Percentiles rank a stretch among this genome's conserved stretches.
These are phyloP conservation scores for Triticum monococcum DNA, from an alignment of 176 grass and related monocot genomes.

Conservation along the genomic window DNA sequence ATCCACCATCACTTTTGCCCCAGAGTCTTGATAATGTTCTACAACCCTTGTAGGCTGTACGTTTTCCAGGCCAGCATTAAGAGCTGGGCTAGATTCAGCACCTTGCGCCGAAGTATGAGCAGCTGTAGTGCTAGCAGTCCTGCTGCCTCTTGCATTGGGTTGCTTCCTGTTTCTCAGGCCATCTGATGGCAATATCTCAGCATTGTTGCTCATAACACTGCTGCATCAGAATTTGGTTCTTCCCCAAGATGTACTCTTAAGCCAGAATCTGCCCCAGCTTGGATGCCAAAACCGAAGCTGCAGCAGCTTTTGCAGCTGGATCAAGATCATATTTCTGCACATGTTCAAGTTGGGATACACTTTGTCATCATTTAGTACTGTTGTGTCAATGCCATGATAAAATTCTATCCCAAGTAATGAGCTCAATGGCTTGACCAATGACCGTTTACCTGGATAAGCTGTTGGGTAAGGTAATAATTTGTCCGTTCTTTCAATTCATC, in stretches of 20 bases:
- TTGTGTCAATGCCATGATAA: neutral
- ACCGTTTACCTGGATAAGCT: conserved; percentile 79
- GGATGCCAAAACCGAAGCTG: conserved; percentile 82
- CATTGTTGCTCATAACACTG: conserved; percentile 53
- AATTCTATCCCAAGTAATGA: conserved; percentile 19
- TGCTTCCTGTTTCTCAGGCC: conserved; percentile 41
- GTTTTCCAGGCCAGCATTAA: too few relatives aligned
- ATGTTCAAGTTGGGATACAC: neutral
- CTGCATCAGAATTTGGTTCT: conserved; percentile 47
- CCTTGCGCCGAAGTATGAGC: too few relatives aligned
- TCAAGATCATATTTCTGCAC: conserved; percentile 98
- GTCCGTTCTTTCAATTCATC: conserved; percentile 99
- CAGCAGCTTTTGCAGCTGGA: conserved; percentile 90
- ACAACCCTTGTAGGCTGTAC: conserved; percentile 10
- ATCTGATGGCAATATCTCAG: conserved; percentile 46
- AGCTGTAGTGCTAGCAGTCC: too few relatives aligned
- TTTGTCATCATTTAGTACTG: neutral
- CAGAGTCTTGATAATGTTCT: conserved; percentile 74
- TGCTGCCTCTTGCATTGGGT: too few relatives aligned
- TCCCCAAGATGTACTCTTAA: conserved; percentile 71
- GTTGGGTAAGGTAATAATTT: conserved; percentile 92
- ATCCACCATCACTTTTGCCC: conserved; percentile 61
- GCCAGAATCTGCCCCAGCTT: conserved; percentile 84
- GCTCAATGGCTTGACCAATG: conserved; percentile 15
- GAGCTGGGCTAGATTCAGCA: too few relatives aligned